Evolutionary conservation across 73 alveolate species (phyloP).

Genomic region (Strombidium stylifer): DNA sequence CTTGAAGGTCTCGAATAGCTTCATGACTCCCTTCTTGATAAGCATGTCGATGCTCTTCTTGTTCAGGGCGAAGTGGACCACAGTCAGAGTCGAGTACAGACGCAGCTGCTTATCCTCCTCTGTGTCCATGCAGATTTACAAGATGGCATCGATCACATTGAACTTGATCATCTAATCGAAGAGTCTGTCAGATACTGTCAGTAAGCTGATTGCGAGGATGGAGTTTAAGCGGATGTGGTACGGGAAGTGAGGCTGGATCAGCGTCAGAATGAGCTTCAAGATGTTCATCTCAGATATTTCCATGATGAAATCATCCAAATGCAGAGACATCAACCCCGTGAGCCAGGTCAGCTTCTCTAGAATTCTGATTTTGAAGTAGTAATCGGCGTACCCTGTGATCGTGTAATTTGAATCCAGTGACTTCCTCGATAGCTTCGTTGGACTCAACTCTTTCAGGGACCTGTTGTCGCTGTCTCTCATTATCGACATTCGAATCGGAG

Average conservation of each 20-base stretch:
- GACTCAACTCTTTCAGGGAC: no score
- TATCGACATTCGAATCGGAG: no score
- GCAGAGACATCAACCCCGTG: conserved; percentile 48
- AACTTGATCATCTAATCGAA: conserved; percentile 48
- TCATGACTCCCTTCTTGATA: conserved; percentile 64
- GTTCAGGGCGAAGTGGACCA: conserved; percentile 64
- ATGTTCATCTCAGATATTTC: conserved; percentile 27
- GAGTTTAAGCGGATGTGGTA: conserved; percentile 48
- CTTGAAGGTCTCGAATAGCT: conserved; percentile 51
- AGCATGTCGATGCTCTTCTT: conserved; percentile 44
- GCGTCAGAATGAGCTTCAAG: conserved; percentile 37
- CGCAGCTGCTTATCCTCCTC: conserved; percentile 42
- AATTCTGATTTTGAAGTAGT: no score
- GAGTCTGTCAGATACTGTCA: conserved; percentile 52
- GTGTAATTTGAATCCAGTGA: no score
- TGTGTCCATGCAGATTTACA: conserved; percentile 60
- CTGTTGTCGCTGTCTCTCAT: no score
- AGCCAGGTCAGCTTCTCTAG: conserved; percentile 60
- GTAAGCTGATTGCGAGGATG: conserved; percentile 54
- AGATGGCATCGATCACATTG: conserved; percentile 59
- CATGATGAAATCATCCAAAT: conserved; percentile 59
- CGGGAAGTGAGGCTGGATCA: conserved; percentile 20
- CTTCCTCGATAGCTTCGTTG: no score
- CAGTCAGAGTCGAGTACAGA: conserved; percentile 41
- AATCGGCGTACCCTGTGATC: conserved; percentile 10